Evolutionary conservation across 192 early-diverging fungal genomes (phyloP).

Genomic region (Mortierella alpina): DNA sequence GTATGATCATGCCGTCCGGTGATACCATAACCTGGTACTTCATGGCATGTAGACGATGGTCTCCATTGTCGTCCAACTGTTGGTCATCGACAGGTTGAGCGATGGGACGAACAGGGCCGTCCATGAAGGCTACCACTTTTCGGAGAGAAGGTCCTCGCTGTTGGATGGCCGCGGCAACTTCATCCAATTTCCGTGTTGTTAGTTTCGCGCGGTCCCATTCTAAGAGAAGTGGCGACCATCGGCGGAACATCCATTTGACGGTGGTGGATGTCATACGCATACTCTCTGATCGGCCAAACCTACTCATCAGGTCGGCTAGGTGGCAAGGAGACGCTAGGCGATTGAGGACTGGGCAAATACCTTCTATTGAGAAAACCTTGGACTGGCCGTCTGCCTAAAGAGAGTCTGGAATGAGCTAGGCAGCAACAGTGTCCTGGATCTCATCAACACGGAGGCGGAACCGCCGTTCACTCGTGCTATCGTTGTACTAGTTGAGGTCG

Average conservation of each 20-base stretch:
- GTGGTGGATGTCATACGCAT: background rate
- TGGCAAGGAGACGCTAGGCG: slow-evolving; percentile 9
- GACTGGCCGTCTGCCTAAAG: background rate
- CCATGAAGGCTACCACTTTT: slow-evolving; percentile 11
- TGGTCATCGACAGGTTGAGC: background rate
- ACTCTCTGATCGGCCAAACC: slow-evolving; percentile 14
- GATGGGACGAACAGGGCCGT: slow-evolving; percentile 8
- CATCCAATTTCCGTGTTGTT: slow-evolving; percentile 3
- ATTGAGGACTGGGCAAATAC: slow-evolving; percentile 1
- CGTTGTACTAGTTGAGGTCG: background rate
- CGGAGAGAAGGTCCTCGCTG: background rate
- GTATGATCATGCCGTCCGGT: slow-evolving; percentile 22
- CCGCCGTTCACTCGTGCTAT: background rate
- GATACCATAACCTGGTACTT: slow-evolving; percentile 16
- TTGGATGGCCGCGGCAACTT: background rate
- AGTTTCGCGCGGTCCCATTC: slow-evolving; percentile 2
- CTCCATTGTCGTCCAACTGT: slow-evolving; percentile 5
- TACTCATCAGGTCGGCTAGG: background rate
- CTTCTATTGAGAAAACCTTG: background rate
- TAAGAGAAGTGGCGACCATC: background rate
- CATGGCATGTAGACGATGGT: slow-evolving; percentile 8
- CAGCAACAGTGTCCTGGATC: slow-evolving; percentile 3
- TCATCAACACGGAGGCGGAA: slow-evolving; percentile 11
- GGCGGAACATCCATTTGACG: slow-evolving; percentile 2
- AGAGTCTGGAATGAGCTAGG: background rate